These are phyloP conservation scores for Metarhizium robertsii DNA, from an alignment of 2,329 filamentous ascomycete species.

Conservation along the genomic window DNA sequence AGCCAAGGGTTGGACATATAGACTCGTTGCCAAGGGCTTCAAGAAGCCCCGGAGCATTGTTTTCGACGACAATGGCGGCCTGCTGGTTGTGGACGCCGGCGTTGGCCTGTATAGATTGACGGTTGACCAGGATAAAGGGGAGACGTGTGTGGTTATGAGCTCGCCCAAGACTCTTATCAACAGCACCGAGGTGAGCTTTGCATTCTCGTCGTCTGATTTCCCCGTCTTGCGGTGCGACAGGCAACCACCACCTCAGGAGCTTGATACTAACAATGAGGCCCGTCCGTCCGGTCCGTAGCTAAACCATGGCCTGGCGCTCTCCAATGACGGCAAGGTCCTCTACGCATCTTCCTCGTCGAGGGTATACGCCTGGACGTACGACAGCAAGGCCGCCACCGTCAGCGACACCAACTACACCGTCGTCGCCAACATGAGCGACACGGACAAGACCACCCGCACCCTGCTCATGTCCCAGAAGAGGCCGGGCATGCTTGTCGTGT, in stretches of 20 bases:
- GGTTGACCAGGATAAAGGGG: conserved; percentile 29
- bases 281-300: conserved; percentile 25
- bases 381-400: no score
- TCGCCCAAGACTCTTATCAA: conserved; percentile 22
- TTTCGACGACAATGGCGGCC: conserved; percentile 34
- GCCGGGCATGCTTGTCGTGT: no score
- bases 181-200: no score
- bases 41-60: conserved; percentile 33
- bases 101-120: conserved; percentile 31
- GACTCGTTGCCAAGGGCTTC: conserved; percentile 32
- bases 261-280: conserved; percentile 21
- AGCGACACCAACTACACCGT: no score
- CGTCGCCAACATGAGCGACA: no score
- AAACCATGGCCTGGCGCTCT: conserved; percentile 47
- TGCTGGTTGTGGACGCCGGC: conserved; percentile 36
- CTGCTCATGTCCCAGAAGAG: no score
- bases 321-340: conserved; percentile 36
- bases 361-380: no score
- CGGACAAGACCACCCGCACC: no score
- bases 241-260: conserved; percentile 9
- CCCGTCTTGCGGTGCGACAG: no score
- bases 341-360: no score
- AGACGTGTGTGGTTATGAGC: conserved; percentile 30
- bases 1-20: conserved; percentile 33
- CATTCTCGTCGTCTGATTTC: no score